These are phyloP conservation scores for Termitomyces heimii DNA, from an alignment of 768 basidiomycete species.

Conservation along the genomic window DNA sequence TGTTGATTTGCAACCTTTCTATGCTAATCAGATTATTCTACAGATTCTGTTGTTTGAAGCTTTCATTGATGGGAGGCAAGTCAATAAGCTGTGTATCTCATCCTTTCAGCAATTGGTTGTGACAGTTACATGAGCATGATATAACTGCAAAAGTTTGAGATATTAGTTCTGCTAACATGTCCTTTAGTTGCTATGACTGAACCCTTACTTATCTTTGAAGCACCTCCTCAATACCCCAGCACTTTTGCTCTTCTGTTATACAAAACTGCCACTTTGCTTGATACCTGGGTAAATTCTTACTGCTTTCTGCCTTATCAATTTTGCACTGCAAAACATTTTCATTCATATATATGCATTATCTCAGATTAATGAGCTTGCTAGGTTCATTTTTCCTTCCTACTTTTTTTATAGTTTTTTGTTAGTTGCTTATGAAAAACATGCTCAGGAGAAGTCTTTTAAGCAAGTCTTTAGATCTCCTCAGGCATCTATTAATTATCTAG, in stretches of 20 bases:
- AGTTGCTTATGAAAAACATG: background rate
- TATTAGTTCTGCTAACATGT: background rate
- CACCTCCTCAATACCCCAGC: background rate
- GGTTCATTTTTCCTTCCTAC: background rate
- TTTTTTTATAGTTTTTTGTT: background rate
- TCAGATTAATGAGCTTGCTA: background rate
- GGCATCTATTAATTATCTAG: background rate
- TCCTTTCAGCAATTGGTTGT: background rate
- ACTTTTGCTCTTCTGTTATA: constrained; percentile 4
- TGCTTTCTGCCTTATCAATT: constrained; percentile 10
- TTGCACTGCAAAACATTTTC: constrained; percentile 9
- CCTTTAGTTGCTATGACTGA: background rate
- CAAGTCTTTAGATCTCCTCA: background rate
- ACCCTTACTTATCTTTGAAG: background rate
- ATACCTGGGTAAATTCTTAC: constrained; percentile 10
- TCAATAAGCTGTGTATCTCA: background rate
- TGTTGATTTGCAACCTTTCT: background rate
- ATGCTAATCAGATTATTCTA: background rate
- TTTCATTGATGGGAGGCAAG: background rate
- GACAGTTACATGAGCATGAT: background rate
- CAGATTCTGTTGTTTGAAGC: background rate
- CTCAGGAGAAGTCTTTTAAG: background rate
- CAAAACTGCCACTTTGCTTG: constrained; percentile 1
- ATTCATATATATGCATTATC: constrained; percentile 8
- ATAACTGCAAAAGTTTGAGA: background rate